These are phyloP conservation scores for Rachicladosporium sp. DNA, from an alignment of 2,329 filamentous ascomycete species.

Conservation along the genomic window DNA sequence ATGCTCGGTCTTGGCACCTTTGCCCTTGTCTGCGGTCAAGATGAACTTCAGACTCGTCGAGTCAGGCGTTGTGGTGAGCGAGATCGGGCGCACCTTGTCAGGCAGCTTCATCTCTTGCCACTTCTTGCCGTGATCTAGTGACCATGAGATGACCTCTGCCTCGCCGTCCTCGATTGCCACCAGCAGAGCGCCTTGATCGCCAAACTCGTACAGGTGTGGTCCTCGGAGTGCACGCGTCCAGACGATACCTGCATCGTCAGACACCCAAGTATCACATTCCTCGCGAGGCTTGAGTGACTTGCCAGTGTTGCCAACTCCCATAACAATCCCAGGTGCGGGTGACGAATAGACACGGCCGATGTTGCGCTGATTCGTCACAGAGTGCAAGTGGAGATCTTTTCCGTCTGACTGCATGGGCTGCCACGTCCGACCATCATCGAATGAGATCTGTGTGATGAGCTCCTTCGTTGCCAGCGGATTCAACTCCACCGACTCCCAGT, in stretches of 20 bases:
- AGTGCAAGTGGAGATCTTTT: conserved; percentile 72
- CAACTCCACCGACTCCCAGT: conserved; percentile 62
- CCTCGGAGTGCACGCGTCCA: conserved; percentile 68
- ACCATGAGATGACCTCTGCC: conserved; percentile 60
- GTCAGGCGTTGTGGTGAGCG: conserved; percentile 80
- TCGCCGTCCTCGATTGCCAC: conserved; percentile 64
- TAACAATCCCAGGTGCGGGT: conserved; percentile 80
- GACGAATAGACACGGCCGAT: conserved; percentile 83
- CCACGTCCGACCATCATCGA: conserved; percentile 88
- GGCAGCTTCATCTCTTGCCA: conserved; percentile 67
- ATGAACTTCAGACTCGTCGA: conserved; percentile 89
- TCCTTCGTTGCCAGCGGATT: conserved; percentile 45
- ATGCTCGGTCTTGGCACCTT: conserved; percentile 41
- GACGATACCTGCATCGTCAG: conserved; percentile 75
- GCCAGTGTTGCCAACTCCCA: conserved; percentile 88
- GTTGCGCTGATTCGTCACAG: conserved; percentile 74
- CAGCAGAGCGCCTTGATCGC: conserved; percentile 80
- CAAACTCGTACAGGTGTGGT: conserved; percentile 92
- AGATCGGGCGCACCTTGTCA: conserved; percentile 54
- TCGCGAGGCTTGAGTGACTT: conserved; percentile 56
- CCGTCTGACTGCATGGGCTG: conserved; percentile 56
- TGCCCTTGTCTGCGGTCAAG: conserved; percentile 51
- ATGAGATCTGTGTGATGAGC: conserved; percentile 72
- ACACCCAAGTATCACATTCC: conserved; percentile 73
- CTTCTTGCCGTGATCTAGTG: conserved; percentile 74